Evolutionary conservation across 1,284 basidiomycete species (phyloP).

Genomic region (Fomes fomentarius): DNA sequence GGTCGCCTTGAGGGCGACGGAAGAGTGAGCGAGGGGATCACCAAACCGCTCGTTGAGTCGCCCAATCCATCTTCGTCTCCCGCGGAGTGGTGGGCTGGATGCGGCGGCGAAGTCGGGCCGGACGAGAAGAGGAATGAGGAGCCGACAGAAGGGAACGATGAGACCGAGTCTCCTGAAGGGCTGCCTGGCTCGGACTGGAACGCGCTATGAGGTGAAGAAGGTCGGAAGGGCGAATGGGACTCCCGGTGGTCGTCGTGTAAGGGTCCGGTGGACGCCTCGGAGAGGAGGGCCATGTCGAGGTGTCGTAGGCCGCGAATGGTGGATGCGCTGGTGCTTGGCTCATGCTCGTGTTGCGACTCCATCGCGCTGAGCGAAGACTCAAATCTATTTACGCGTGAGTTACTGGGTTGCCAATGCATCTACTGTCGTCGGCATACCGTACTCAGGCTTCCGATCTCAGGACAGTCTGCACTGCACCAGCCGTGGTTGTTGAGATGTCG

Average conservation of each 20-base stretch:
- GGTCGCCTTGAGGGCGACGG: conserved; percentile 60
- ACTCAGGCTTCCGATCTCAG: too few relatives aligned
- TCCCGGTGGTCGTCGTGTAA: conserved; percentile 8
- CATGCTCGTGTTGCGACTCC: conserved; percentile 7
- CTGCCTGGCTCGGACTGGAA: conserved; percentile 57
- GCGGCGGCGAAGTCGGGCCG: conserved; percentile 59
- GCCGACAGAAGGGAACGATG: conserved; percentile 72
- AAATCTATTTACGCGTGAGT: neutral
- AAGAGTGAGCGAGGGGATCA: conserved; percentile 71
- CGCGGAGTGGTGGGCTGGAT: conserved; percentile 27
- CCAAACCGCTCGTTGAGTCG: conserved; percentile 54
- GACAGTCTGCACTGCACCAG: too few relatives aligned
- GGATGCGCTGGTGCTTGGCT: conserved; percentile 40
- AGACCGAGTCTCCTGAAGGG: conserved; percentile 59
- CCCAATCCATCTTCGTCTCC: conserved; percentile 39
- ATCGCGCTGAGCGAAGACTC: neutral
- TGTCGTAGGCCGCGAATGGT: conserved; percentile 43
- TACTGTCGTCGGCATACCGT: too few relatives aligned
- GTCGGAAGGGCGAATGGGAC: conserved; percentile 38
- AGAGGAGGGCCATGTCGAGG: conserved; percentile 25
- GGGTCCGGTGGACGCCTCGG: conserved; percentile 23
- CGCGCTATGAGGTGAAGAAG: conserved; percentile 58
- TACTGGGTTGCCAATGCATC: too few relatives aligned
- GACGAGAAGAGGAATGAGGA: conserved; percentile 80
- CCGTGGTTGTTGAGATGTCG: neutral